Conservation (phyloP, 805 yeast species). For the Scheffersomyces spartinae region DNA sequence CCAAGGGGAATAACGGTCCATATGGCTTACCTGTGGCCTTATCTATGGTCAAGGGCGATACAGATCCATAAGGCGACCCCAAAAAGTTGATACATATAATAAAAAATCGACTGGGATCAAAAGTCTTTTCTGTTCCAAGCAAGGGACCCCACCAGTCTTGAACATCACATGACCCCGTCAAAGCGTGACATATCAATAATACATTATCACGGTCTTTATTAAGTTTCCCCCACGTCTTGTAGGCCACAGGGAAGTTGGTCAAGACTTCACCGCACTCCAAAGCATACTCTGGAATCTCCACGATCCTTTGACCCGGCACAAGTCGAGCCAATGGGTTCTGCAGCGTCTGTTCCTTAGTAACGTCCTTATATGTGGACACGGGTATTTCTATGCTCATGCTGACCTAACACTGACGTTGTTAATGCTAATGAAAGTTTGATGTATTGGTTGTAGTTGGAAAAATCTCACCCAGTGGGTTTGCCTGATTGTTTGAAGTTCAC, state of each 20-base stretch:
- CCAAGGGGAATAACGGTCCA: constrained; percentile 93
- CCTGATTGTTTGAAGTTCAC: too few species aligned
- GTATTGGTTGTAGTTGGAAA: too few species aligned
- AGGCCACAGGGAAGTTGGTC: constrained; percentile 77
- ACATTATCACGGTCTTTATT: constrained; percentile 63
- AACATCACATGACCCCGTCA: constrained; percentile 92
- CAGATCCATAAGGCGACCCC: constrained; percentile 94
- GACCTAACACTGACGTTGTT: too few species aligned
- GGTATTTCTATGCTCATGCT: too few species aligned
- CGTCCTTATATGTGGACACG: constrained; percentile 29
- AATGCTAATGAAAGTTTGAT: too few species aligned
- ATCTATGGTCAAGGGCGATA: constrained; percentile 80
- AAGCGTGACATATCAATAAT: constrained; percentile 88
- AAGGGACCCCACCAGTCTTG: constrained; percentile 99
- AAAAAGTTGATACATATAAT: constrained; percentile 84
- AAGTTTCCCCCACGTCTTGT: constrained; percentile 88
- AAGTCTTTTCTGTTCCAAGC: constrained; percentile 73
- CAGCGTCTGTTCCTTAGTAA: constrained; percentile 36
- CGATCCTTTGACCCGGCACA: constrained; percentile 69
- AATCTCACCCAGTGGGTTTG: too few species aligned
- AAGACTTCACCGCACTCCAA: constrained; percentile 78
- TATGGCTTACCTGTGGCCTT: constrained; percentile 64
- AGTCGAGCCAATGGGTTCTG: constrained; percentile 64
- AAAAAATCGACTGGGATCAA: constrained; percentile 82
- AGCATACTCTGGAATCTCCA: constrained; percentile 59